Base-by-base conservation (phyloP, 805 yeast genomes). In the Yarrowia phangngaensis region DNA sequence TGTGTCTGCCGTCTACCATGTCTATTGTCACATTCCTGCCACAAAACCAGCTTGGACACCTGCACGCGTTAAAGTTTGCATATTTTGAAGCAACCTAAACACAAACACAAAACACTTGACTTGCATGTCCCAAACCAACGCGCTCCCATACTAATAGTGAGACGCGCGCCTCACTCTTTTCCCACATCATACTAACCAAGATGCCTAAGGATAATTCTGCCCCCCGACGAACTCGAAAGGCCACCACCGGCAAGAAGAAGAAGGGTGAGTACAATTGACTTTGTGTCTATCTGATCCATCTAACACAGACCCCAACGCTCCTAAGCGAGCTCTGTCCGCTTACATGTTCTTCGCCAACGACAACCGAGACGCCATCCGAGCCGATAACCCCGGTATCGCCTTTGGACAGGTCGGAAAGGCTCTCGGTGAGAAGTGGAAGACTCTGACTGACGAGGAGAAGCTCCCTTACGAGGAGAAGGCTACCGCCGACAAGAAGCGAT, bases 311-410 rank as follows among this genome's bases (percentile, higher is more conserved):
- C 62, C 98, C 74, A 89, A 90, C 70, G 98, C 98, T 57, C 98
- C 98, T 69, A 92, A 92, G 86, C 86, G 97, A 72, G 87, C 97
- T 19, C 74, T 92, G 67, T 87, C 97, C 53, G 96, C 97, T 41
- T 92, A 90, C 81, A 89, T 92, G 97, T 90, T 86, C 79, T 92
- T 89, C 65, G 97, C 98, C 61, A 88, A 87, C 67, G 97, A 88
- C 65, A 84, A 85, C 78, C 89, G 98, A 76, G 97, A 90, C 70
- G 78, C 80, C 56, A 95, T 92, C 59, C 81, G 95, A 69, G 81
- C 90, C 55, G 97, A 89, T 69, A 87, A 90, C 77, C 97, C 97
- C 62, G 96, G 95, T 66, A 84, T 89, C 60, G 72, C 89, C 32
- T 92, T 92, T 64, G 98, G 72, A 51, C 94, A 88, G 72, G 90